Conservation (phyloP, 2,329 filamentous ascomycete genomes). For the Fusarium luffae region DNA sequence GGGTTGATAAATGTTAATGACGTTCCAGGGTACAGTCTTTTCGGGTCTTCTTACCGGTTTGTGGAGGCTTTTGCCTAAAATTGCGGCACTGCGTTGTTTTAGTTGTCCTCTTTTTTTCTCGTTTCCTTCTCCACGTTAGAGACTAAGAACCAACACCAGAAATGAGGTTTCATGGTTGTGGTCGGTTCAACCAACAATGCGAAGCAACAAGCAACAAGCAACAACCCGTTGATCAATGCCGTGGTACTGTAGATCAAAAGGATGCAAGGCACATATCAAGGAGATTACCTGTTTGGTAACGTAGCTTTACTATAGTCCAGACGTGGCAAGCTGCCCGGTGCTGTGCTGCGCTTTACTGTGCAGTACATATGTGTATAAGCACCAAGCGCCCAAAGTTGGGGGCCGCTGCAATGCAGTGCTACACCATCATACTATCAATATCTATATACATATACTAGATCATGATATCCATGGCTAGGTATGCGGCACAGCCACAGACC, state of each 20-base stretch:
- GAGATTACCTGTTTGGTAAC: background rate
- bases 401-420: constrained; percentile 26
- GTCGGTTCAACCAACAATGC: background rate
- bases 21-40: constrained; percentile 6
- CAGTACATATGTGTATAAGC: constrained; percentile 9
- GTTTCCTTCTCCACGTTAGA: constrained; percentile 11
- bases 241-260: constrained; percentile 20
- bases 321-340: constrained; percentile 20
- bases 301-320: background rate
- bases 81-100: constrained; percentile 15
- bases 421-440: constrained; percentile 29
- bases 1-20: constrained; percentile 11
- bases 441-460: constrained; percentile 13
- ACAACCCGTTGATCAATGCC: background rate
- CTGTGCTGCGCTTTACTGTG: background rate
- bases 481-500: constrained; percentile 26
- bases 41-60: constrained; percentile 10
- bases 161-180: constrained; percentile 2
- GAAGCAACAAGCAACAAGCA: background rate
- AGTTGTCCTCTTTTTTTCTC: background rate
- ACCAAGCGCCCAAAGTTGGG: constrained; percentile 14
- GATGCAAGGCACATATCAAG: constrained; percentile 30
- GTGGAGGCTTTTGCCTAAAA: constrained; percentile 45
- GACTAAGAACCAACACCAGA: constrained; percentile 17
- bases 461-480: background rate